Base-by-base conservation (phyloP, 192 early-diverging fungal species). In the Linderina pennispora region DNA sequence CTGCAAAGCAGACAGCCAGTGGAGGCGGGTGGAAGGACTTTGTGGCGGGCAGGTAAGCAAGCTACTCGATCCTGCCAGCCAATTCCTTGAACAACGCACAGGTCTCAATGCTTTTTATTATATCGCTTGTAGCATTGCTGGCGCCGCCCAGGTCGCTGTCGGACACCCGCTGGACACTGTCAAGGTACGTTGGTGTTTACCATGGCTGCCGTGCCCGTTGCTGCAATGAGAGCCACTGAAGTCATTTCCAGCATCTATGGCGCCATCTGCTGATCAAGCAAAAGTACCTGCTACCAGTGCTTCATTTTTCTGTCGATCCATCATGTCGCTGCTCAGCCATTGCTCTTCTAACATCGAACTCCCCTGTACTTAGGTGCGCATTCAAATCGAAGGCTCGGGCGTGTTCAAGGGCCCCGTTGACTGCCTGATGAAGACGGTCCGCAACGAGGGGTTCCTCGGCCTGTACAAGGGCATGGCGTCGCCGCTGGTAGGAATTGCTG, bases 381-480 rank as follows among this genome's bases (percentile, higher is more conserved):
- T 86, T 38, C 84, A 88, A 50, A 54, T 86, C 34, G 76, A 88
- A 41, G 52, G 72, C 8, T 24, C 61, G 5, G 69, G 72, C 16
- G 72, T 78, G 22, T 86, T 84, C 52, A 72, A 69, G 44, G 90
- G 77, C 43, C 88, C 79, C 0, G 76, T 79, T 65, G 88, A 98
- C 56, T 98, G 95, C 51, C 39, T 88, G 11, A 51, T 84, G 20
- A 76, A 87, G 45, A 98, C 91, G 0, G 66, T 98, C 21, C 64
- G 81, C 4, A 85, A 87, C 41, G 92, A 93, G 46, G 78, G 83
- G 8, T 63, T 86, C 43, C 70, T 83, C 16, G 87, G 83, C 0
- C 61, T 92, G 14, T 92, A 88, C 62, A 89, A 89, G 75, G 90
- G 87, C 64, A 89, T 89, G 86, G 77, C 82, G n/a, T 81, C 84